Conservation (phyloP, 2,329 filamentous ascomycete genomes). For the Trichophyton benhamiae region DNA sequence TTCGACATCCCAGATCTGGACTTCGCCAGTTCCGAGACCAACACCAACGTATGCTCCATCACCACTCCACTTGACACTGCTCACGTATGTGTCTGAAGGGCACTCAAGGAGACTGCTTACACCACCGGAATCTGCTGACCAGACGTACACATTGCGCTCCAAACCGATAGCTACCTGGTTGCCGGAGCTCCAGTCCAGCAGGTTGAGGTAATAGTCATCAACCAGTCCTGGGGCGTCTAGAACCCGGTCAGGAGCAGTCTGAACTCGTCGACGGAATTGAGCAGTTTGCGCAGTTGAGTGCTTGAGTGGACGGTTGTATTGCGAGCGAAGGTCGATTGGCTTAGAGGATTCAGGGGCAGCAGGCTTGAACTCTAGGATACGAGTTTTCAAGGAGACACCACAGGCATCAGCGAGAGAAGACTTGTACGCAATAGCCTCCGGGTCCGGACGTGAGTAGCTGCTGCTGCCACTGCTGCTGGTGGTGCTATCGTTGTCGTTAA, state of each 20-base stretch:
- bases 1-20: constrained; percentile 98
- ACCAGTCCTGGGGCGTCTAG: constrained; percentile 91
- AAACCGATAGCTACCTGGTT: constrained; percentile 98
- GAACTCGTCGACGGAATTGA: constrained; percentile 81
- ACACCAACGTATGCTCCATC: constrained; percentile 95
- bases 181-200: constrained; percentile 93
- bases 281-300: constrained; percentile 59
- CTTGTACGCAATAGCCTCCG: constrained; percentile 81
- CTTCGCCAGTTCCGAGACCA: constrained; percentile 85
- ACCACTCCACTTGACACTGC: constrained; percentile 96
- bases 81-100: constrained; percentile 81
- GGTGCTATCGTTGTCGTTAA: constrained; percentile 58
- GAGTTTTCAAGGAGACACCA: constrained; percentile 82
- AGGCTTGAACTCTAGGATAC: constrained; percentile 96
- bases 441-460: constrained; percentile 64
- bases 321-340: constrained; percentile 90
- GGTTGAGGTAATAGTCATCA: constrained; percentile 98
- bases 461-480: constrained; percentile 13
- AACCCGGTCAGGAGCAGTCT: constrained; percentile 89
- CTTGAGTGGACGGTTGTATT: constrained; percentile 95
- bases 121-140: constrained; percentile 87
- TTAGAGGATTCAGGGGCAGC: constrained; percentile 96
- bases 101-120: constrained; percentile 85
- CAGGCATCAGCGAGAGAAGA: constrained; percentile 82
- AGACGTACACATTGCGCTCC: constrained; percentile 94